Conservation (phyloP, 164 flowering plant species). For the Dillenia suffruticosa region DNA sequence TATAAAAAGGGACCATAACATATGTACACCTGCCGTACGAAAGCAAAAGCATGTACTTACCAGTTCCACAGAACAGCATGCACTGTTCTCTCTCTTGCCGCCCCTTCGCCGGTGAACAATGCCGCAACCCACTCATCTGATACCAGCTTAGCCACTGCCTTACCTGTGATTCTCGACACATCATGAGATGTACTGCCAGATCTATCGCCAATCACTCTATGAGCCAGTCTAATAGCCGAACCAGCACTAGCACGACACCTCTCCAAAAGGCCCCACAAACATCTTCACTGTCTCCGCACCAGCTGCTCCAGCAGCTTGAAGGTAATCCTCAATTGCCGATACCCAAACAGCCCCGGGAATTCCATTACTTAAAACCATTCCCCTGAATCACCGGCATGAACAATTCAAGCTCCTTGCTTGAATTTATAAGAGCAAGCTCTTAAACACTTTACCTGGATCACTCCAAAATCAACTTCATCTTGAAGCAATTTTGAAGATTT, state of each 20-base stretch:
- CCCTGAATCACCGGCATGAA: no score
- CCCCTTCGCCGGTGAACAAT: slow-evolving; percentile 52
- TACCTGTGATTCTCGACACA: slow-evolving; percentile 45
- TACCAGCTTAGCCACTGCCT: slow-evolving; percentile 69
- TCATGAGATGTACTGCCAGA: slow-evolving; percentile 20
- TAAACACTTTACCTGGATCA: no score
- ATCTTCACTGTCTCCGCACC: slow-evolving; percentile 80
- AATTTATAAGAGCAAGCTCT: no score
- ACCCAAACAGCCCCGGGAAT: slow-evolving; percentile 86
- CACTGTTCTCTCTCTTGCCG: slow-evolving; percentile 68
- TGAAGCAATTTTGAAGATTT: no score
- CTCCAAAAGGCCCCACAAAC: slow-evolving; percentile 66
- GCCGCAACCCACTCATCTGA: slow-evolving; percentile 77
- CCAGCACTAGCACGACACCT: slow-evolving; percentile 78
- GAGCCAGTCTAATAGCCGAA: slow-evolving; percentile 64
- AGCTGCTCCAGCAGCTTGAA: slow-evolving; percentile 66
- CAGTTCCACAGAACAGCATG: slow-evolving; percentile 91
- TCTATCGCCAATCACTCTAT: slow-evolving; percentile 35
- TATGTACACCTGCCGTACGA: slow-evolving; percentile 18
- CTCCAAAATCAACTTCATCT: no score
- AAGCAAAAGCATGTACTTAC: slow-evolving; percentile 23
- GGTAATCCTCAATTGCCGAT: slow-evolving; percentile 78
- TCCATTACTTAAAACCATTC: slow-evolving; percentile 65
- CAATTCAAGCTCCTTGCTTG: no score
- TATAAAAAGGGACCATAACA: slow-evolving; percentile 11